Percentiles rank a stretch among this genome's conserved stretches.
Conservation (phyloP, 1,284 basidiomycete species). For the Dichomitus squalens region DNA sequence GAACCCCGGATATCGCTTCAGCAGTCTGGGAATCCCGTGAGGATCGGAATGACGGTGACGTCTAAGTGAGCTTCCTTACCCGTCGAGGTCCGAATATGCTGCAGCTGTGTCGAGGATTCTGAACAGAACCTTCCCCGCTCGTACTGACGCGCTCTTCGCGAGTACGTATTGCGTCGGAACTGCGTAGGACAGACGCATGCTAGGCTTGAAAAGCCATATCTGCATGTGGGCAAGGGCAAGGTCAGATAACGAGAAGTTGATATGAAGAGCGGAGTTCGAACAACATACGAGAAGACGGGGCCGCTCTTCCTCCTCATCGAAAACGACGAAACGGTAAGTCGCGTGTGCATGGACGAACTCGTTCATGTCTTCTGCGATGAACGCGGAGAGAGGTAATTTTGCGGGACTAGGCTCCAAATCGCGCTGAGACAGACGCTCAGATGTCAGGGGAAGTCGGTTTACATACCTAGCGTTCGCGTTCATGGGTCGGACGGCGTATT, state of each 20-base stretch:
- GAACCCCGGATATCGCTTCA: conserved; percentile 71
- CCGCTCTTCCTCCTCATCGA: conserved; percentile 80
- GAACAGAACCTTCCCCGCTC: conserved; percentile 75
- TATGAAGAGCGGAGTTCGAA: not conserved
- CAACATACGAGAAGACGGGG: conserved; percentile 73
- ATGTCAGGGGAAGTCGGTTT: not conserved
- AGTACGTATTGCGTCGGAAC: conserved; percentile 56
- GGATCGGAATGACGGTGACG: not conserved
- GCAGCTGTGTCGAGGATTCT: conserved; percentile 66
- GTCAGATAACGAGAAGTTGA: not conserved
- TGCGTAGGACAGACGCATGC: conserved; percentile 74
- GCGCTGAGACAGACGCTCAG: conserved; percentile 4
- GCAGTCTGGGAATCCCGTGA: conserved; percentile 7
- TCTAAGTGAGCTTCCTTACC: conserved; percentile 44
- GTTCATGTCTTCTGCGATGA: conserved; percentile 84
- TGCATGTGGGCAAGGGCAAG: conserved; percentile 28
- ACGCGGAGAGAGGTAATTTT: conserved; percentile 77
- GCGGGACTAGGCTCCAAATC: conserved; percentile 44
- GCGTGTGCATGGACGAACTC: conserved; percentile 89
- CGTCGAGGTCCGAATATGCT: conserved; percentile 46
- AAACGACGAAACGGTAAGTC: conserved; percentile 83
- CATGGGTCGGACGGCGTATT: conserved; percentile 80
- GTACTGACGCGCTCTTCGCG: conserved; percentile 62
- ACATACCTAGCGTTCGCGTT: conserved; percentile 65
- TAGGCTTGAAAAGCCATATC: conserved; percentile 93